Base-by-base conservation (phyloP, 2,329 filamentous ascomycete species). In the Sphaceloma murrayae region DNA sequence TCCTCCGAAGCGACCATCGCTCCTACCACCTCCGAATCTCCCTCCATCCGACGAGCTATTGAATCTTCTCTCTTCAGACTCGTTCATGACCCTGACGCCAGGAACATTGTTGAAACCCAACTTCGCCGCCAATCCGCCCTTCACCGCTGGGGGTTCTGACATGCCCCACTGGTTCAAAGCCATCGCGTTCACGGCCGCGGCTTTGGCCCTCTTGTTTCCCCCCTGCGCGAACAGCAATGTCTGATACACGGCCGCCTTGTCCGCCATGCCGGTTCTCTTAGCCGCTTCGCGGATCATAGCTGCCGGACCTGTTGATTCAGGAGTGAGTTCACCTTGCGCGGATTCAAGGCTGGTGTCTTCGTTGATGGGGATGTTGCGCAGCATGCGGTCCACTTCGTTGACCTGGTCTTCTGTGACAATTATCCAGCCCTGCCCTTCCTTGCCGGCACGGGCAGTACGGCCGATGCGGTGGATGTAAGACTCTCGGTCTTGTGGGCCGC, bases 361-460 rank as follows among this genome's bases (percentile, higher is more conserved):
- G 54, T 76, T 62, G 51, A 86, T 68, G 10, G 80, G 79, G 10
- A 87, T 67, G 3, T 70, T 70, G 4, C 62, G 58, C 43, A 88
- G 69, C 36, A 74, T 65, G 7, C 56, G 53, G 33, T 73, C 67
- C 2, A 75, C 67, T 33, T 65, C 59, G 0, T 51, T 13, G 5
- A 71, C 58, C 53, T 85, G 79, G 10, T 68, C 56, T 8, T 74
- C 61, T 1, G 75, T 67, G 1, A 85, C 50, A 34, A 89, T 61
- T 24, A 88, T 61, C 71, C 75, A 85, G 46, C 80, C 82, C 56
- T 84, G 69, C 33, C 84, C 84, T 52, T 77, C 69, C 60, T 84
- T 83, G 49, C 78, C 77, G 19, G 83, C 83, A 56, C 85, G 80
- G 46, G 62, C 69, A 7, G 69, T 73, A 46, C 69, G 69, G 24